Base-by-base conservation (phyloP, 2,329 filamentous ascomycete species). In the Exophiala sp. region DNA sequence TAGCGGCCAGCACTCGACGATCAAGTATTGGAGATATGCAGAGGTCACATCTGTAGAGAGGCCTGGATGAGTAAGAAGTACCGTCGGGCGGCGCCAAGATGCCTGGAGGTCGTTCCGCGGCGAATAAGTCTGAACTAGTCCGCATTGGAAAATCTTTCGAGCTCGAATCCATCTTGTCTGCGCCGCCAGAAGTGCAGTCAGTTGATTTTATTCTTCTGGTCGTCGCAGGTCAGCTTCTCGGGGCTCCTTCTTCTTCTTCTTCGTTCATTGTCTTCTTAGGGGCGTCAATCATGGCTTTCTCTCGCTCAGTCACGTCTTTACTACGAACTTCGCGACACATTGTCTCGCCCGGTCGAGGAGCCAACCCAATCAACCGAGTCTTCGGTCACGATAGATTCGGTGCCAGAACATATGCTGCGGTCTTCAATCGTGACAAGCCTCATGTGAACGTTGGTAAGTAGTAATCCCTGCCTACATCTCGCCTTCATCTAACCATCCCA, bases 371-470 rank as follows among this genome's bases (percentile, higher is more conserved):
- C 65, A 88, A 91, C 57, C 74, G 74, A 70, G 73, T 74, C 62
- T 73, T 78, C 60, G 66, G 69, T 60, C 71, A 69, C 61, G 71
- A 77, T 66, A 69, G 69, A 66, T 67, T 72, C 61, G 69, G 69
- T 58, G 69, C 66, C 62, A 76, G 82, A 71, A 77, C 76, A 65
- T 81, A 85, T 70, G 83, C 83, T 55, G 79, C 77, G 55, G 80
- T 72, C 61, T 99, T 88, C 71, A 85, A 95, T 82, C 86, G 94
- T 71, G 85, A 80, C 71, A 99, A 99, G 83, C 94, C 94, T 56
- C 94, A 99, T 74, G 92, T 99, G 64, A 99, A 99, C 79, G 94
- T 99, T 70, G 94, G 94, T 89, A 80, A 64, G 79, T 56, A 46
- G 11, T 46, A 8, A 20, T 12, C 12, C 7, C 14, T 24, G 21